Percentiles rank a stretch among this genome's conserved stretches.
phyloP scores from a whole-genome alignment of 257 asterid species.

The Fraxinus cuspidata region DNA sequence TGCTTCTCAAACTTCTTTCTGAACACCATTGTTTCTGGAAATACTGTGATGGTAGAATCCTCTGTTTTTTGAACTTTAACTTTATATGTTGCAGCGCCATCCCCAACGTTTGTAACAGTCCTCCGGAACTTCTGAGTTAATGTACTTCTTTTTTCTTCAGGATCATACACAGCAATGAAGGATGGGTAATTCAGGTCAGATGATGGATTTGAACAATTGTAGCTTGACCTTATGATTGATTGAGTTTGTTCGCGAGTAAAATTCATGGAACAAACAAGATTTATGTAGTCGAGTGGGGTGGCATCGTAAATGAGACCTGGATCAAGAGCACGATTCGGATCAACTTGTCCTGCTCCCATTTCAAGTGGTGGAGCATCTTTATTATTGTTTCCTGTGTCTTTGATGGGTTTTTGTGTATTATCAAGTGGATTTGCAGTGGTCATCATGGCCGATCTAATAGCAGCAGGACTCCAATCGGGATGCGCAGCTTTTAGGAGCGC shows the following conservation, averaged over 20 bases:
- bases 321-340: slow-evolving; percentile 2
- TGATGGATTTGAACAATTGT: slow-evolving; percentile 5
- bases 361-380: not conserved
- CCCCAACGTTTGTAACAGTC: slow-evolving; percentile 5
- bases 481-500: slow-evolving; percentile 10
- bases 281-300: not conserved
- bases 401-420: slow-evolving; percentile 9
- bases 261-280: slow-evolving; percentile 4
- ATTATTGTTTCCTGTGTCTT: not conserved
- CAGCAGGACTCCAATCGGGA: slow-evolving; percentile 14
- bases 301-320: not conserved
- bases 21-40: not conserved
- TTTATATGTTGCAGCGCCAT: not conserved
- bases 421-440: slow-evolving; percentile 11
- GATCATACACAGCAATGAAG: not conserved
- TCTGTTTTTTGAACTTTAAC: not conserved
- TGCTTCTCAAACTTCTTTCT: not conserved
- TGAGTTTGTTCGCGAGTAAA: not conserved
- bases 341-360: slow-evolving; percentile 13
- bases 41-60: not conserved
- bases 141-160: not conserved
- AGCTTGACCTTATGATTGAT: slow-evolving; percentile 1
- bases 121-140: not conserved
- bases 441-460: slow-evolving; percentile 14
- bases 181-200: slow-evolving; percentile 17